Conservation (phyloP, 345 rosid species). For the Diplotaxis tenuifolia region DNA sequence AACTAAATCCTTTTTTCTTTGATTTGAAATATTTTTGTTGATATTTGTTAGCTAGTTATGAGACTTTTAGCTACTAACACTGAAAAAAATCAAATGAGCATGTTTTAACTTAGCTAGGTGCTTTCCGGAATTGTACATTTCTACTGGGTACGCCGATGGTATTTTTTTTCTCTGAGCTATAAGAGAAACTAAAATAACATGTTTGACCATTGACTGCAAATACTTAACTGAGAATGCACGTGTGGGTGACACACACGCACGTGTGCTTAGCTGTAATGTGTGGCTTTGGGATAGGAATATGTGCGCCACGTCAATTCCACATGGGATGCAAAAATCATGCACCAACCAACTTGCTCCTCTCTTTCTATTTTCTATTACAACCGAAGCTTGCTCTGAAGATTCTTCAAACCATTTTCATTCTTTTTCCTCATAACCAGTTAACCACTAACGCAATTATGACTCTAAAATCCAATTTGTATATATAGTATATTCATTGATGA, state of each 20-base stretch:
- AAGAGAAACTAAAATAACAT: neutral
- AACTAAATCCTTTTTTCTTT: too few relatives aligned
- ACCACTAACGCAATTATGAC: neutral
- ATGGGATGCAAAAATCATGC: slow-evolving; percentile 5
- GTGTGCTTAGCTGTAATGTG: slow-evolving; percentile 37
- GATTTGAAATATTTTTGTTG: too few relatives aligned
- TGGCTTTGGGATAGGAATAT: slow-evolving; percentile 20
- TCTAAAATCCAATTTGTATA: neutral
- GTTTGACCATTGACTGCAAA: slow-evolving; percentile 30
- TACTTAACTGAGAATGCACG: slow-evolving; percentile 24
- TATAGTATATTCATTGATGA: neutral
- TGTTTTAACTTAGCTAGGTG: too few relatives aligned
- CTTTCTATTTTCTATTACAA: slow-evolving; percentile 12
- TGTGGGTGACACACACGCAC: slow-evolving; percentile 25
- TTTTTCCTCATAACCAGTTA: neutral
- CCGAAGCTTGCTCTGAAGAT: slow-evolving; percentile 21
- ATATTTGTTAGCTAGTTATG: too few relatives aligned
- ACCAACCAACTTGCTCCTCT: slow-evolving; percentile 20
- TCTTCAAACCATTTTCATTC: slow-evolving; percentile 21
- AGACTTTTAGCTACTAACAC: too few relatives aligned
- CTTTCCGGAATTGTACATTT: too few relatives aligned
- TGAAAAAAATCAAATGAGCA: too few relatives aligned
- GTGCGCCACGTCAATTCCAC: slow-evolving; percentile 39
- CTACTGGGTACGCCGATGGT: too few relatives aligned
- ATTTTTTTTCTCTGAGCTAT: too few relatives aligned